phyloP scores from a whole-genome alignment of 768 basidiomycete genomes.

The Galerina sulciceps region DNA sequence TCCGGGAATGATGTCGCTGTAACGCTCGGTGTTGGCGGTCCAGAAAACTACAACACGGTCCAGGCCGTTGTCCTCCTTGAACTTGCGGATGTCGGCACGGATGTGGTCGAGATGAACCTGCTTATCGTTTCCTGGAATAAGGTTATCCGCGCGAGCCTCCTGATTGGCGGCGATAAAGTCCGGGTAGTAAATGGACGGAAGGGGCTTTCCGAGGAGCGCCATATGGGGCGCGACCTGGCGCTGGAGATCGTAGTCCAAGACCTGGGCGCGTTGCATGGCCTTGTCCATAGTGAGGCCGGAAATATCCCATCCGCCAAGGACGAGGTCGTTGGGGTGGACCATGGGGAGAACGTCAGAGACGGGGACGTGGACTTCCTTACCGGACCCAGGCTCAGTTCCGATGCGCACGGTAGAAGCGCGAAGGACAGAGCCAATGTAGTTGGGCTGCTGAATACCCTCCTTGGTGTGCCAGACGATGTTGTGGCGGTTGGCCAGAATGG shows the following conservation, averaged over 20 bases:
- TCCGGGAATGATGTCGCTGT: conserved; percentile 91
- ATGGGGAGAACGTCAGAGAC: conserved; percentile 93
- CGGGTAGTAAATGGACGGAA: conserved; percentile 96
- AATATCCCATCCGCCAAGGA: conserved; percentile 99
- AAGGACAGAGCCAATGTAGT: conserved; percentile 96
- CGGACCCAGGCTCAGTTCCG: conserved; percentile 76
- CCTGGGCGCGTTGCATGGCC: conserved; percentile 92
- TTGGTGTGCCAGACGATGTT: conserved; percentile 96
- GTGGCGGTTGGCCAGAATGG: conserved; percentile 95
- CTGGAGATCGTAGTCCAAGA: conserved; percentile 96
- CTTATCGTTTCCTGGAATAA: conserved; percentile 87
- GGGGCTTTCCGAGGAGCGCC: conserved; percentile 77
- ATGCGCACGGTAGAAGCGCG: conserved; percentile 95
- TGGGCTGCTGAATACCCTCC: conserved; percentile 88
- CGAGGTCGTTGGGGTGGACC: conserved; percentile 98
- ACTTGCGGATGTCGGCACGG: conserved; percentile 90
- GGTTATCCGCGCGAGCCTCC: conserved; percentile 92
- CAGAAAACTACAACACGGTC: conserved; percentile 95
- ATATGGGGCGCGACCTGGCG: conserved; percentile 91
- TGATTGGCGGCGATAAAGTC: conserved; percentile 99
- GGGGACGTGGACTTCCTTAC: conserved; percentile 92
- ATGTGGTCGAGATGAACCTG: conserved; percentile 90
- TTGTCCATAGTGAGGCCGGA: conserved; percentile 83
- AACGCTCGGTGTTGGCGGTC: conserved; percentile 99
- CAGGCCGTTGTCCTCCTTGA: conserved; percentile 82